Conservation (phyloP, 2,329 filamentous ascomycete species). For the Penicillium brasilianum region DNA sequence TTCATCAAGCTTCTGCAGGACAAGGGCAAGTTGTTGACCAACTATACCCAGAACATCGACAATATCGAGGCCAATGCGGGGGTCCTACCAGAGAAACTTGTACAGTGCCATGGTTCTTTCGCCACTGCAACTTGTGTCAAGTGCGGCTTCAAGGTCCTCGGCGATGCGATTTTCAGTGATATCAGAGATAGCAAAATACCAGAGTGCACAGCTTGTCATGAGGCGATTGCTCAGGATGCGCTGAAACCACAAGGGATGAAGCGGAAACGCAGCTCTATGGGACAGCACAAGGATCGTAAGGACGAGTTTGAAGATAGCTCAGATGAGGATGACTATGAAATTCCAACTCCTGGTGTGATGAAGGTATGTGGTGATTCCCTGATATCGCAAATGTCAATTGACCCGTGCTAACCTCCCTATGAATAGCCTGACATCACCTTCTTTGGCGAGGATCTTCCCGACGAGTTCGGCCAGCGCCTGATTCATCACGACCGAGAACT, state of each 20-base stretch:
- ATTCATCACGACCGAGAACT: conserved; percentile 78
- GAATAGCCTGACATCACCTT: conserved; percentile 88
- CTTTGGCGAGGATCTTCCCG: conserved; percentile 88
- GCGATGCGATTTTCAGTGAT: conserved; percentile 78
- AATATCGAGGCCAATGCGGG: conserved; percentile 90
- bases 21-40: conserved; percentile 86
- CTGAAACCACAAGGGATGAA: conserved; percentile 55
- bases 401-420: conserved; percentile 19
- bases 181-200: conserved; percentile 78
- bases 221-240: conserved; percentile 52
- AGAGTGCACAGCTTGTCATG: conserved; percentile 73
- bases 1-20: conserved; percentile 91
- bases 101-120: conserved; percentile 97
- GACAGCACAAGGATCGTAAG: conserved; percentile 58
- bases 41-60: conserved; percentile 99
- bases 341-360: conserved; percentile 78
- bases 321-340: conserved; percentile 66
- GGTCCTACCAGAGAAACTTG: conserved; percentile 77
- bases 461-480: conserved; percentile 79
- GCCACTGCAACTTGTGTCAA: conserved; percentile 87
- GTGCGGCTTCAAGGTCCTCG: conserved; percentile 74
- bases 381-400: not conserved
- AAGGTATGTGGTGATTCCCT: conserved; percentile 52
- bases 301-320: conserved; percentile 58
- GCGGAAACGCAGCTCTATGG: conserved; percentile 58